A percentile compares a stretch with the other conserved stretches of the same genome.
Conservation (phyloP, 1,284 basidiomycete species). For the Bjerkandera adusta region DNA sequence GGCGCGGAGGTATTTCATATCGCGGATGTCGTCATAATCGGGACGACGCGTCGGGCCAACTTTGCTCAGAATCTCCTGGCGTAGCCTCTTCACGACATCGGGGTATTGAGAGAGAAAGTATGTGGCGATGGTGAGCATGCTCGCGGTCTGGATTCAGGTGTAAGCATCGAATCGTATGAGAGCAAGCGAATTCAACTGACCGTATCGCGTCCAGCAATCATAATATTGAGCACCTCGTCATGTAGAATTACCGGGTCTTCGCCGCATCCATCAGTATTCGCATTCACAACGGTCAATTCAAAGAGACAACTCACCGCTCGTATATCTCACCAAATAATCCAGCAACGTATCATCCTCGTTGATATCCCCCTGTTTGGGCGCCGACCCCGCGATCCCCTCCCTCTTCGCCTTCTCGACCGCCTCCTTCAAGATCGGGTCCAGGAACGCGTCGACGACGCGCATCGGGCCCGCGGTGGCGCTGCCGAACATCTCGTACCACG, state of each 20-base stretch:
- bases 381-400: conserved; percentile 13
- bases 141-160: conserved; percentile 30
- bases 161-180: neutral
- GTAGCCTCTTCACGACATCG: conserved; percentile 32
- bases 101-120: conserved; percentile 44
- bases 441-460: conserved; percentile 37
- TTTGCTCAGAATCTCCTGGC: conserved; percentile 39
- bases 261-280: neutral
- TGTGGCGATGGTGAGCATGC: conserved; percentile 36
- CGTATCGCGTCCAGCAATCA: conserved; percentile 41
- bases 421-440: conserved; percentile 42
- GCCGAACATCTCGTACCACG: conserved; percentile 38
- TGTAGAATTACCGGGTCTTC: conserved; percentile 25
- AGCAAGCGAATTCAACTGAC: conserved; percentile 20
- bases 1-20: conserved; percentile 37
- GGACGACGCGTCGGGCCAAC: conserved; percentile 34
- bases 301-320: conserved; percentile 21
- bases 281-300: neutral
- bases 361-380: conserved; percentile 14
- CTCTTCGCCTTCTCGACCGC: conserved; percentile 32
- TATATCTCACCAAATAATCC: conserved; percentile 37
- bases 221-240: conserved; percentile 40
- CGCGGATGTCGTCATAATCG: conserved; percentile 37
- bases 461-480: conserved; percentile 36
- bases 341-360: conserved; percentile 33